Percentiles rank a stretch among this genome's conserved stretches.
These are phyloP conservation scores for Knoxia roxburghii DNA, from an alignment of 257 asterid genomes.

Conservation along the genomic window DNA sequence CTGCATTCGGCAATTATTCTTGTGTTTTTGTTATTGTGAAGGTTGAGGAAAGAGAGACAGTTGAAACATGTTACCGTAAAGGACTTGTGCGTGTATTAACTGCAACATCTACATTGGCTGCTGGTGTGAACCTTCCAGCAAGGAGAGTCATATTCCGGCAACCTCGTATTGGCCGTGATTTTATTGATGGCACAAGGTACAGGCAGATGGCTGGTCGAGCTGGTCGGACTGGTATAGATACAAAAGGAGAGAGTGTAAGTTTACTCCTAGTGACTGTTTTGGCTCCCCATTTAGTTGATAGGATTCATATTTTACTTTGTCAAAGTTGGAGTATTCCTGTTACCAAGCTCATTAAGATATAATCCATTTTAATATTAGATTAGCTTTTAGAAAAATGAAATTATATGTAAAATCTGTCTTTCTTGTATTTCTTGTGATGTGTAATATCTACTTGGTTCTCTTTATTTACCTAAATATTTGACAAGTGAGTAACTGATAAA, in stretches of 20 bases:
- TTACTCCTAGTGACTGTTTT: conserved; percentile 6
- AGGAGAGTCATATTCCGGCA: conserved; percentile 96
- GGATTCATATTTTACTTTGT: not conserved
- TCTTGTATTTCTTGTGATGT: not conserved
- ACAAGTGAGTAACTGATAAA: not conserved
- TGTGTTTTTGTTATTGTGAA: conserved; percentile 25
- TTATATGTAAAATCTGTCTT: not conserved
- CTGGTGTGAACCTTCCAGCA: conserved; percentile 98
- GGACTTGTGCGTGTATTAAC: conserved; percentile 98
- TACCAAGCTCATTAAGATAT: not conserved
- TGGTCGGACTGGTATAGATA: conserved; percentile 97
- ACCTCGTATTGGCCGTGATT: conserved; percentile 95
- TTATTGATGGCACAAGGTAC: conserved; percentile 93
- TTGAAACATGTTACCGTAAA: conserved; percentile 93
- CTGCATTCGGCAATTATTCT: conserved; percentile 11
- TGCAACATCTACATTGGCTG: conserved; percentile 99
- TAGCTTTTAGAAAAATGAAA: not conserved
- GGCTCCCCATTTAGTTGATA: not conserved
- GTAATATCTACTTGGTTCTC: no score
- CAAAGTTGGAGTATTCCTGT: not conserved
- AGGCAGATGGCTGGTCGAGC: conserved; percentile 99
- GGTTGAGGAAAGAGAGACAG: conserved; percentile 98
- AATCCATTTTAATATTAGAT: not conserved
- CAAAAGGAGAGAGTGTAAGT: conserved; percentile 97
- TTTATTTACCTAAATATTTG: not conserved